Evolutionary conservation across 1,284 basidiomycete genomes (phyloP), one percentile per base, ranked within the genome.

Genomic region (Ustilago crameri): DNA sequence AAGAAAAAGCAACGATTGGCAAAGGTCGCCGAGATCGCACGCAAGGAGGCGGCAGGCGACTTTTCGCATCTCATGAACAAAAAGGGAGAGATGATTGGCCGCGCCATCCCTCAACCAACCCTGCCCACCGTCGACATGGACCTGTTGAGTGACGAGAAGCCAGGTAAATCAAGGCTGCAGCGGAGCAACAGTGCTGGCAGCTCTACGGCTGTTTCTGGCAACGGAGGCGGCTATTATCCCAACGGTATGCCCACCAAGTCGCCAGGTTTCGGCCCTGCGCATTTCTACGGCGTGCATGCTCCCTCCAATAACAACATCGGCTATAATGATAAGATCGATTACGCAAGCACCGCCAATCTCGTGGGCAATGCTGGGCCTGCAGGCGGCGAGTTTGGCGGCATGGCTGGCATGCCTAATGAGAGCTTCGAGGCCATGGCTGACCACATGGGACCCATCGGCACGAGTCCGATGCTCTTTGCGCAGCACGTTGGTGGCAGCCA

Each of bases 21-120:
- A 8, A 91, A 91, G 75, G 90, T 93, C 56, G 90, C 90, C 15
- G 91, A 90, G 56, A 87, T 92, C 38, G 94, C 94, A 27, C 90
- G 90, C 86, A 94, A 93, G 82, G 91, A 97, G 84, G 95, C 93
- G 3, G 88, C 88, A 74, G 91, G 93, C 67, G 91, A 93, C 83
- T 95, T 87, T 84, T 92, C 91, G 45, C 93, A 95, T 84, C 87
- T 95, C 76, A 95, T 91, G 87, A 93, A 94, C 86, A 92, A 92
- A 86, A 93, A 93, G 83, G 93, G 94, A 52, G 90, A 93, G 81
- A 85, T 92, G 77, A 87, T 92, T 53, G 89, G 87, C 18, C 88
- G 91, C 70, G 91, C 92, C n/a, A 87, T 93, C 22, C 92, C 92
- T n/a, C 93, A 96, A 84, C 95, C 95, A 0, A 98, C 95, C 2